Evolutionary conservation across 306 rosid genomes (phyloP).

Genomic region (Vachellia pachyceras): DNA sequence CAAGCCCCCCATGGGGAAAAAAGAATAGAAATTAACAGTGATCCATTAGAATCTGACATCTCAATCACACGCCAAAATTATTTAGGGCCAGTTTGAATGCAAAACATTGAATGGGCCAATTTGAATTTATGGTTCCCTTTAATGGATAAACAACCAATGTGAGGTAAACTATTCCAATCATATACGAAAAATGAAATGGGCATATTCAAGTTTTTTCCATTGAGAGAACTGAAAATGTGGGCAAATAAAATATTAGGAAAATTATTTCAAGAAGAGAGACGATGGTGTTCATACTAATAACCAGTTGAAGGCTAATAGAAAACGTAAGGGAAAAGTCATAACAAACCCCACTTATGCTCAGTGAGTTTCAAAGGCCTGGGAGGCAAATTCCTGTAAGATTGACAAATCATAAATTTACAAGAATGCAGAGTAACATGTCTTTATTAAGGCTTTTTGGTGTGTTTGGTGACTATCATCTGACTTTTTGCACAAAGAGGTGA

Average conservation of each 20-base stretch:
- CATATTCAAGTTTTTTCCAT: constrained; percentile 8
- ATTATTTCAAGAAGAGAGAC: background rate
- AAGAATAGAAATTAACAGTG: too few relatives aligned
- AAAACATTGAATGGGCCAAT: too few relatives aligned
- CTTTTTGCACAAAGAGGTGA: too few relatives aligned
- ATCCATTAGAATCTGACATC: too few relatives aligned
- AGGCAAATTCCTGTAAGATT: constrained; percentile 26
- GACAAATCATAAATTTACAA: constrained; percentile 24
- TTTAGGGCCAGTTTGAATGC: too few relatives aligned
- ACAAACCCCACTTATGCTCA: constrained; percentile 25
- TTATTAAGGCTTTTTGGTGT: constrained; percentile 27
- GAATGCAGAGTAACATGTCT: constrained; percentile 17
- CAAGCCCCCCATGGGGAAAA: too few relatives aligned
- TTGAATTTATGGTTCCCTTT: constrained; percentile 46
- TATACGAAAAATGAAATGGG: constrained; percentile 28
- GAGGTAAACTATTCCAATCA: constrained; percentile 32
- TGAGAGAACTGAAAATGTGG: constrained; percentile 27
- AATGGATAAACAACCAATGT: constrained; percentile 23
- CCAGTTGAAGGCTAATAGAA: background rate
- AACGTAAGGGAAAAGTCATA: background rate
- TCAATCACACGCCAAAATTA: too few relatives aligned
- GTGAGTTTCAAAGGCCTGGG: background rate
- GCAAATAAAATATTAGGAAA: constrained; percentile 13
- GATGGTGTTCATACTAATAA: constrained; percentile 6
- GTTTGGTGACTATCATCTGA: too few relatives aligned